Base-by-base conservation (phyloP, 2,329 filamentous ascomycete genomes). In the Aspergillus brunneoviolaceus region DNA sequence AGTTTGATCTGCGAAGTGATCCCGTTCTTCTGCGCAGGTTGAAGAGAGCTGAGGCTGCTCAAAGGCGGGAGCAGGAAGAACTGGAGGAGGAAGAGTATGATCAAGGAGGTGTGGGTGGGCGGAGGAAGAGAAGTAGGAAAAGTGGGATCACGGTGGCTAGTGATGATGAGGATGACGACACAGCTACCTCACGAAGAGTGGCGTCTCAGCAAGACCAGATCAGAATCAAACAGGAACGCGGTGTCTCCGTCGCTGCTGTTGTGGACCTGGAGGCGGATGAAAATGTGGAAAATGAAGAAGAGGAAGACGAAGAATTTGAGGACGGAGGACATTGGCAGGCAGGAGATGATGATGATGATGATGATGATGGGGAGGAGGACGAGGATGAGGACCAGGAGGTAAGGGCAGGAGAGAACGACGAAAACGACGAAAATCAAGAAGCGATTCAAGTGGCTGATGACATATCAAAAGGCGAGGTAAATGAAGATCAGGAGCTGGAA, bases 1-100 rank as follows among this genome's bases (percentile, higher is more conserved):
- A 68, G 16, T 67, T 64, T 5, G 76, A 80, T 67, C 67, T 83
- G 35, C 69, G 71, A 48, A 63, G 69, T 10, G 78, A 82, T 64
- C 68, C 73, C 1, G 75, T 77, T 10, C 59, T 81, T 33, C 56
- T 76, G 23, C 68, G 77, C 19, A 72, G 75, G 31, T 74, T 80
- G 29, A 69, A 72, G 19, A 70, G 78, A 11, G 70, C 69, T 0
- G 63, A 75, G 53, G 72, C 69, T 25, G 58, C 63, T 25, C 55
- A 59, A 57, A 65, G 61, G 60, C 69, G 68, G 10, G 66, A 71
- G 49, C 65, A 63, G 31, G 71, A 76, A 51, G 75, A 77, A 33
- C 70, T 73, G 35, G 60, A 72, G 42, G 61, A 72, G 23, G 64
- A 67, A 29, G 67, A 67, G 45, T 47, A 56, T 45, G 63, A 62